Conservation (phyloP, 495 filamentous ascomycete genomes). For the Polyplosphaeria fusca region DNA sequence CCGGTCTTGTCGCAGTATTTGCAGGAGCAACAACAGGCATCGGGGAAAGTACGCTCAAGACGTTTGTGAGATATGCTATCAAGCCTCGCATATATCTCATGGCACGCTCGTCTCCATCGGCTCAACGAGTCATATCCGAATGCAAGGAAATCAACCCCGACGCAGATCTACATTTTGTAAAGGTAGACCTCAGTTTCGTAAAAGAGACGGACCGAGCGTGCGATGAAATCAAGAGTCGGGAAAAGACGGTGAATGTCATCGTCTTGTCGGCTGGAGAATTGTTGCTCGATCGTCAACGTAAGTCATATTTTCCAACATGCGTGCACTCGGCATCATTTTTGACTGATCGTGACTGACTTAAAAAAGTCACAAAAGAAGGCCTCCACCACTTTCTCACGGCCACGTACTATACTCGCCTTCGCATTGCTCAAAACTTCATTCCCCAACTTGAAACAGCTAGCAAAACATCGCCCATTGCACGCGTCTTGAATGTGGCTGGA, state of each 20-base stretch:
- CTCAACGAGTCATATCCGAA: constrained; percentile 45
- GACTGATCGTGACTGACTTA: too few relatives aligned
- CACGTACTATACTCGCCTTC: constrained; percentile 30
- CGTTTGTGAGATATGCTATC: constrained; percentile 52
- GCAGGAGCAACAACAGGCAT: constrained; percentile 68
- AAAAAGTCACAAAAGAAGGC: not conserved
- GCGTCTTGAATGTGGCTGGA: constrained; percentile 57
- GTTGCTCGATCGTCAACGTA: constrained; percentile 35
- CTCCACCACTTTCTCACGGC: not conserved
- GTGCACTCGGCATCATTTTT: not conserved
- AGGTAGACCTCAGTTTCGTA: constrained; percentile 56
- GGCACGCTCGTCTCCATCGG: constrained; percentile 48
- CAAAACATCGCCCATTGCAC: constrained; percentile 25
- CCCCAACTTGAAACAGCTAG: constrained; percentile 48
- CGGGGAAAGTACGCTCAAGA: constrained; percentile 54
- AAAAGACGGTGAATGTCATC: constrained; percentile 57
- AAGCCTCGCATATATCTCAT: constrained; percentile 51
- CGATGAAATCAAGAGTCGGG: constrained; percentile 49
- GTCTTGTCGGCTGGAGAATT: constrained; percentile 52
- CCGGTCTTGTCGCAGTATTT: constrained; percentile 53
- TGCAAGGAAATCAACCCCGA: constrained; percentile 49
- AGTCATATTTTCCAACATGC: constrained; percentile 19
- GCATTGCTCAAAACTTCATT: constrained; percentile 53
- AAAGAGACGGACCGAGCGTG: constrained; percentile 57
- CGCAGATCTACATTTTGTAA: constrained; percentile 53